Conservation (phyloP, 257 asterid species). For the Verbena officinalis region DNA sequence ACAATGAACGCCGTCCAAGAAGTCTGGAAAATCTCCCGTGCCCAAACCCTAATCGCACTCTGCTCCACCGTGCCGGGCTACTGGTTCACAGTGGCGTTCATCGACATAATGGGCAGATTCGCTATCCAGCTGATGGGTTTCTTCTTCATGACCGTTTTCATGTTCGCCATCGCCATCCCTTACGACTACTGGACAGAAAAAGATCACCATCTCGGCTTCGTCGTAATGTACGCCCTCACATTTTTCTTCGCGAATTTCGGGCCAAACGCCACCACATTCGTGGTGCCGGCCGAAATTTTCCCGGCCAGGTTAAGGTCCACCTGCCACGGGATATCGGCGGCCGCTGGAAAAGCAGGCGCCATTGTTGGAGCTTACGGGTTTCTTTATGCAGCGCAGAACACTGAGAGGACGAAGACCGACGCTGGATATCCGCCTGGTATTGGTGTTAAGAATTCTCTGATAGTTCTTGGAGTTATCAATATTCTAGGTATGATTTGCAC, state of each 20-base stretch:
- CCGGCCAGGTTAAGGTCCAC: conserved; percentile 50
- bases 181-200: conserved; percentile 40
- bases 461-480: conserved; percentile 40
- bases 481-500: conserved; percentile 44
- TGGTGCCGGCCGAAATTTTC: conserved; percentile 52
- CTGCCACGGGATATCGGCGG: conserved; percentile 51
- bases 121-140: conserved; percentile 44
- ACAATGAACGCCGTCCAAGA: conserved; percentile 49
- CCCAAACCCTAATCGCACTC: conserved; percentile 45
- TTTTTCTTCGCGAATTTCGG: conserved; percentile 59
- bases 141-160: conserved; percentile 49
- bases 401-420: conserved; percentile 29
- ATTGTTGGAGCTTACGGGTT: conserved; percentile 55
- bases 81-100: conserved; percentile 52
- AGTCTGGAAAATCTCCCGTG: conserved; percentile 39
- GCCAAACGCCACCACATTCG: conserved; percentile 54
- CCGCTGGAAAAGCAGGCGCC: conserved; percentile 52
- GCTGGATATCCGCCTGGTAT: conserved; percentile 43
- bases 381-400: conserved; percentile 40
- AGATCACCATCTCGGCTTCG: conserved; percentile 36
- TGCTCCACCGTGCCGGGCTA: conserved; percentile 53
- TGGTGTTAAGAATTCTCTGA: conserved; percentile 42
- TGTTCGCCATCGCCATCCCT: conserved; percentile 49
- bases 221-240: conserved; percentile 39
- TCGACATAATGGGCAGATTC: conserved; percentile 42